phyloP scores from a whole-genome alignment of 2,329 filamentous ascomycete genomes.

The Trichoderma sp. region DNA sequence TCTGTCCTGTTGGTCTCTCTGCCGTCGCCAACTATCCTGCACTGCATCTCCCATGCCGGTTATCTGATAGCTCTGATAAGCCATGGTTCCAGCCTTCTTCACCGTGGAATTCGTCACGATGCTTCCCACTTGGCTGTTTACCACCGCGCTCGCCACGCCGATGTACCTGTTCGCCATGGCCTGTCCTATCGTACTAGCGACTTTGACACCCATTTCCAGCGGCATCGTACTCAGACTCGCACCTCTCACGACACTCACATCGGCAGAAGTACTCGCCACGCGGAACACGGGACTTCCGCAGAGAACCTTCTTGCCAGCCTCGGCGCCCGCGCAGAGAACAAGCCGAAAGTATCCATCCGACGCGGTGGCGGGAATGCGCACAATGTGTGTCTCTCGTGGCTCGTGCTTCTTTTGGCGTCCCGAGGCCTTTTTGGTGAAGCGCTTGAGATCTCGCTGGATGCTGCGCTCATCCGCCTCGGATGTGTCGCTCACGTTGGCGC shows the following conservation, averaged over 20 bases:
- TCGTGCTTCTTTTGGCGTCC: conserved; percentile 46
- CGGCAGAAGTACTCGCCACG: conserved; percentile 62
- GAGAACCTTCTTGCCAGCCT: conserved; percentile 46
- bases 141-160: conserved; percentile 36
- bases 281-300: conserved; percentile 67
- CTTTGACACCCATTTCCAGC: conserved; percentile 60
- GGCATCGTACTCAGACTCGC: conserved; percentile 63
- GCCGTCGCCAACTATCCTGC: conserved; percentile 35
- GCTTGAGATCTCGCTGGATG: conserved; percentile 64
- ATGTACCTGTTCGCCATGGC: conserved; percentile 44
- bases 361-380: conserved; percentile 61
- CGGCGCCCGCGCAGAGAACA: conserved; percentile 54
- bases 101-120: conserved; percentile 31
- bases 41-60: conserved; percentile 29
- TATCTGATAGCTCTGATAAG: conserved; percentile 36
- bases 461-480: conserved; percentile 57
- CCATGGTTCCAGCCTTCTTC: conserved; percentile 41
- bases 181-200: conserved; percentile 49
- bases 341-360: conserved; percentile 67
- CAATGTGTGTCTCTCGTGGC: conserved; percentile 59
- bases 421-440: conserved; percentile 57
- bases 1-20: conserved; percentile 27
- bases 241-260: conserved; percentile 59
- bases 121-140: conserved; percentile 41
- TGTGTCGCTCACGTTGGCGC: conserved; percentile 47